These are phyloP conservation scores for Candida maris DNA, from an alignment of 805 yeast species.

Conservation along the genomic window DNA sequence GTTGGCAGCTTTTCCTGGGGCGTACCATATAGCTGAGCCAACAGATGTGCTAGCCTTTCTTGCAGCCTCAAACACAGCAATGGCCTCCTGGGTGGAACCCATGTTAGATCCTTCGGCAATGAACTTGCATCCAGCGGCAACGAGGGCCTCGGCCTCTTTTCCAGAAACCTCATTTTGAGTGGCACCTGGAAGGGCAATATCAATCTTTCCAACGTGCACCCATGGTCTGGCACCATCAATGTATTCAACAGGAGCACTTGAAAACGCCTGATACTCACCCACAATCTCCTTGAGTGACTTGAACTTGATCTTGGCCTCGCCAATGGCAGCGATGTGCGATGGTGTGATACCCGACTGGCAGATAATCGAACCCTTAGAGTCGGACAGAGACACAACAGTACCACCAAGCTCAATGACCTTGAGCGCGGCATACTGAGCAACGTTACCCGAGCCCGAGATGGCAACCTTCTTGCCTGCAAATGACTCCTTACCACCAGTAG, in stretches of 20 bases:
- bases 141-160: conserved; percentile 92
- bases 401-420: conserved; percentile 97
- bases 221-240: conserved; percentile 95
- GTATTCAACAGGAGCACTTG: conserved; percentile 64
- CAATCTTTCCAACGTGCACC: conserved; percentile 86
- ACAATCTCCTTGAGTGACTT: conserved; percentile 68
- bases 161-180: conserved; percentile 98
- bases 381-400: conserved; percentile 88
- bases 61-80: conserved; percentile 86
- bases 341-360: conserved; percentile 77
- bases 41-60: conserved; percentile 45
- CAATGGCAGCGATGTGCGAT: conserved; percentile 73
- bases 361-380: conserved; percentile 88
- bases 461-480: conserved; percentile 93
- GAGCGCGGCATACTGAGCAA: conserved; percentile 98
- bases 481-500: conserved; percentile 83
- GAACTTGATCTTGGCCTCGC: conserved; percentile 76
- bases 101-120: conserved; percentile 99
- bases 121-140: conserved; percentile 86
- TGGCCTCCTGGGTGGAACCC: conserved; percentile 99
- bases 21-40: conserved; percentile 81
- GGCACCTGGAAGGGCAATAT: conserved; percentile 96
- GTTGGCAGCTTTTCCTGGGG: conserved; percentile 99
- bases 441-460: conserved; percentile 97
- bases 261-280: conserved; percentile 54